phyloP scores from a whole-genome alignment of 257 asterid species.

The Fraxinus quadrangulata region DNA sequence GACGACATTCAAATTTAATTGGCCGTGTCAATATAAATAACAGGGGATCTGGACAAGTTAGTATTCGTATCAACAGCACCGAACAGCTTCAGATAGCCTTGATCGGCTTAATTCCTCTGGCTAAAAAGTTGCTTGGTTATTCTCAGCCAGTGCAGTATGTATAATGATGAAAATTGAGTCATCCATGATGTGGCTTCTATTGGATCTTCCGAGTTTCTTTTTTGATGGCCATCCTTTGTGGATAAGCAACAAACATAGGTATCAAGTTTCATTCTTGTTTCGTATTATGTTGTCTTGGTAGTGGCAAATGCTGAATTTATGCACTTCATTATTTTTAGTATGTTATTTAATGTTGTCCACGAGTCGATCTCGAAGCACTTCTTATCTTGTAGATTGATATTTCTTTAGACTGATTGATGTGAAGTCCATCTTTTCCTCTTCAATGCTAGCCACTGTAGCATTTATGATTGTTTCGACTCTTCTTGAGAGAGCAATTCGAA shows the following conservation, averaged over 20 bases:
- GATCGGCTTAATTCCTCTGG: conserved; percentile 69
- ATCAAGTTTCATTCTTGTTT: conserved; percentile 11
- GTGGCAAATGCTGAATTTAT: neutral
- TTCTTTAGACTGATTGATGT: neutral
- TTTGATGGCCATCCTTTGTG: conserved; percentile 30
- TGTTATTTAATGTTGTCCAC: neutral
- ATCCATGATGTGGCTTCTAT: conserved; percentile 21
- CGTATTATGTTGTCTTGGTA: neutral
- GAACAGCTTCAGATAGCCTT: conserved; percentile 91
- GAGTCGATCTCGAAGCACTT: neutral
- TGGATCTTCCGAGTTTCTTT: conserved; percentile 28
- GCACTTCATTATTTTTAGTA: neutral
- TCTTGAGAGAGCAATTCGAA: neutral
- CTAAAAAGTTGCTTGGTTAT: conserved; percentile 57
- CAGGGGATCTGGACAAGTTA: conserved; percentile 85
- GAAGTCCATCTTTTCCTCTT: neutral
- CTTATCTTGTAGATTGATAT: neutral
- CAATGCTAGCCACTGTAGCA: neutral
- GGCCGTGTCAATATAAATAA: conserved; percentile 87
- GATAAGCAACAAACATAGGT: conserved; percentile 52
- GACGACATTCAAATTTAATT: conserved; percentile 76
- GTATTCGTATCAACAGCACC: conserved; percentile 77
- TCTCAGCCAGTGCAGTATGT: conserved; percentile 60
- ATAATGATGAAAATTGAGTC: conserved; percentile 32
- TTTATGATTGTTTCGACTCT: neutral